These are phyloP conservation scores for Cephalotrichum gorgonifer DNA, from an alignment of 2,329 filamentous ascomycete genomes.

Conservation along the genomic window DNA sequence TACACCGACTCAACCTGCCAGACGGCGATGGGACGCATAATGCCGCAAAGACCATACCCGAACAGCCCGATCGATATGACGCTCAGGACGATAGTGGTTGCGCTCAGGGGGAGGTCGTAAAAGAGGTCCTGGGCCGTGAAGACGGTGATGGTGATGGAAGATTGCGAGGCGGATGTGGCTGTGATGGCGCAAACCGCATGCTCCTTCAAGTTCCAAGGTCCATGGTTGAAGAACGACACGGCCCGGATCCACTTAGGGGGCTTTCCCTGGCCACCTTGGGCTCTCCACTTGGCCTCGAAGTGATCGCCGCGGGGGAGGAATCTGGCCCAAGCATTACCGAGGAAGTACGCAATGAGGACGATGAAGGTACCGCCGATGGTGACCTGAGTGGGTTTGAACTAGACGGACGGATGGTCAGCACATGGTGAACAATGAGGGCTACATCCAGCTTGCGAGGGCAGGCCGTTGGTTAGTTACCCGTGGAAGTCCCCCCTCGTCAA, in stretches of 20 bases:
- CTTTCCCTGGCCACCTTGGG: slow-evolving; percentile 25
- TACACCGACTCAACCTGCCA: slow-evolving; percentile 47
- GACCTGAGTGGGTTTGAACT: slow-evolving; percentile 42
- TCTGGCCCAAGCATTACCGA: slow-evolving; percentile 34
- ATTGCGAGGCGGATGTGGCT: slow-evolving; percentile 42
- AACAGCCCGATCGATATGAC: slow-evolving; percentile 44
- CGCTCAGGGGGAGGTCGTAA: slow-evolving; percentile 34
- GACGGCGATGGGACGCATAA: slow-evolving; percentile 42
- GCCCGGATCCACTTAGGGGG: slow-evolving; percentile 28
- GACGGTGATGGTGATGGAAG: slow-evolving; percentile 26
- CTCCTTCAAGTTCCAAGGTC: slow-evolving; percentile 44
- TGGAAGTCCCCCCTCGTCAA: not conserved
- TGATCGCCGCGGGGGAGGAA: slow-evolving; percentile 41
- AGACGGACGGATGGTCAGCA: not conserved
- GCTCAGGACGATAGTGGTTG: slow-evolving; percentile 34
- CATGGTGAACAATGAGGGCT: not conserved
- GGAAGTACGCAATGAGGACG: slow-evolving; percentile 45
- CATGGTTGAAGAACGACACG: slow-evolving; percentile 36
- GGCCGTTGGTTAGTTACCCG: not conserved
- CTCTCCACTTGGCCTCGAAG: slow-evolving; percentile 35
- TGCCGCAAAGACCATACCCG: slow-evolving; percentile 41
- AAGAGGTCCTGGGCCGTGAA: slow-evolving; percentile 41
- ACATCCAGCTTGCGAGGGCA: not conserved
- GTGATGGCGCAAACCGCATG: slow-evolving; percentile 44
- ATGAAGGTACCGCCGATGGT: slow-evolving; percentile 43